phyloP scores from a whole-genome alignment of 1,284 basidiomycete genomes.

The Ceratobasidium sp. region DNA sequence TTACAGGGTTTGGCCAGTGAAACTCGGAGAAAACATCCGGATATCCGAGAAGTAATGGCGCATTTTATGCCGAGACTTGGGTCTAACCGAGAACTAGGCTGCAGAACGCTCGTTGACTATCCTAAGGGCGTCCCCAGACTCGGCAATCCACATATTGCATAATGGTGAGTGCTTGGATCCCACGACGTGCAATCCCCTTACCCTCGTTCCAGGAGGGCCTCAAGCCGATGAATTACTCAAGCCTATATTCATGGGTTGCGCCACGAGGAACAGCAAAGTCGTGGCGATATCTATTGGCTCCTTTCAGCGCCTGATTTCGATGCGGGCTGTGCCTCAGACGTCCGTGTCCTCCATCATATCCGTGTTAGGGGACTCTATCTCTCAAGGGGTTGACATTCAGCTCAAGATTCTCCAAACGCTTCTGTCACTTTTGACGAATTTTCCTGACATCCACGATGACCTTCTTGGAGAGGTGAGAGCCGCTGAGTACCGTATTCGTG shows the following conservation, averaged over 20 bases:
- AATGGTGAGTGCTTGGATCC: constrained; percentile 63
- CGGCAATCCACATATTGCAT: constrained; percentile 72
- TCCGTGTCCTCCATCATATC: constrained; percentile 82
- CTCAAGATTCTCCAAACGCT: constrained; percentile 92
- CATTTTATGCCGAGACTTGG: constrained; percentile 23
- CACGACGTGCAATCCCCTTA: background rate
- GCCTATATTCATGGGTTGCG: constrained; percentile 94
- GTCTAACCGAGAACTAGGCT: constrained; percentile 63
- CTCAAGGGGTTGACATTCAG: constrained; percentile 95
- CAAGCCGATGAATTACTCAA: constrained; percentile 85
- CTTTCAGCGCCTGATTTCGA: constrained; percentile 89
- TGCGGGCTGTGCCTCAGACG: constrained; percentile 86
- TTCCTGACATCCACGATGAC: constrained; percentile 81
- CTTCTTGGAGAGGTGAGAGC: constrained; percentile 80
- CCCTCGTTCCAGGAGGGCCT: constrained; percentile 70
- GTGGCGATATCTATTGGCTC: constrained; percentile 92
- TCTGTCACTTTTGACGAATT: constrained; percentile 89
- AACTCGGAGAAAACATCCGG: constrained; percentile 83
- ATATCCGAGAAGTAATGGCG: constrained; percentile 79
- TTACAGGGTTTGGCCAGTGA: constrained; percentile 74
- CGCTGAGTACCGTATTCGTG: background rate
- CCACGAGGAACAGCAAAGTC: constrained; percentile 93
- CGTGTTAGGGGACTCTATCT: constrained; percentile 88
- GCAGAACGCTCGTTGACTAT: constrained; percentile 87
- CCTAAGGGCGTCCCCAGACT: constrained; percentile 79